Percentiles rank a stretch among this genome's conserved stretches.
phyloP scores from a whole-genome alignment of 1,284 basidiomycete genomes.

The Grifola frondosa region DNA sequence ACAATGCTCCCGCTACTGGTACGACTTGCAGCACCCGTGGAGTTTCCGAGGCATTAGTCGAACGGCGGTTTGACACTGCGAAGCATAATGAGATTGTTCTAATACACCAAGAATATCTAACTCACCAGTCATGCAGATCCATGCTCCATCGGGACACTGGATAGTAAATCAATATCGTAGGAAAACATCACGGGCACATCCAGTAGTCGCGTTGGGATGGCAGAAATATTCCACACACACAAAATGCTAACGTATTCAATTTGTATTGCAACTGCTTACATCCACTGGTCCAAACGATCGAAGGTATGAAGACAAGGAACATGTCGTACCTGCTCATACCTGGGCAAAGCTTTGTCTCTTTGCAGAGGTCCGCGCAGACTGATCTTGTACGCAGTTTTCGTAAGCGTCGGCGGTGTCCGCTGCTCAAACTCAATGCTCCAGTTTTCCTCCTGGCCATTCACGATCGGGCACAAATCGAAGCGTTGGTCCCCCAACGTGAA shows the following conservation, averaged over 20 bases:
- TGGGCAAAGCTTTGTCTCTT: slow-evolving; percentile 20
- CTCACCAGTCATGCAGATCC: slow-evolving; percentile 36
- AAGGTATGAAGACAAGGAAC: neutral
- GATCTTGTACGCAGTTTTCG: slow-evolving; percentile 31
- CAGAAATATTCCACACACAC: no score
- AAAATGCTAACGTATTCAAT: neutral
- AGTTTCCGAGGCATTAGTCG: slow-evolving; percentile 38
- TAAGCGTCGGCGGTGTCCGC: slow-evolving; percentile 33
- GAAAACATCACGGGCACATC: no score
- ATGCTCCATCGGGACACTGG: slow-evolving; percentile 36
- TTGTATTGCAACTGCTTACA: neutral
- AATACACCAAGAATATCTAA: no score
- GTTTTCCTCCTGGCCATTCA: slow-evolving; percentile 22
- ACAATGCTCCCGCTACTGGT: slow-evolving; percentile 36
- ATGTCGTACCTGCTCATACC: slow-evolving; percentile 29
- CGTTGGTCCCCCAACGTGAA: slow-evolving; percentile 24
- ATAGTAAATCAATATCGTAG: slow-evolving; percentile 6
- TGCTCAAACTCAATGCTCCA: slow-evolving; percentile 22
- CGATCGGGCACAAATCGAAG: slow-evolving; percentile 34
- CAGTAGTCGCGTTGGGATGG: no score
- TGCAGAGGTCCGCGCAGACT: slow-evolving; percentile 27
- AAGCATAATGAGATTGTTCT: neutral
- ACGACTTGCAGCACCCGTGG: slow-evolving; percentile 40
- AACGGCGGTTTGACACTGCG: slow-evolving; percentile 36
- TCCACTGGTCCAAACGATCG: slow-evolving; percentile 2